A percentile compares a stretch with the other conserved stretches of the same genome.
These are phyloP conservation scores for Phlegmacium glaucopus DNA, from an alignment of 768 basidiomycete genomes.

Conservation along the genomic window DNA sequence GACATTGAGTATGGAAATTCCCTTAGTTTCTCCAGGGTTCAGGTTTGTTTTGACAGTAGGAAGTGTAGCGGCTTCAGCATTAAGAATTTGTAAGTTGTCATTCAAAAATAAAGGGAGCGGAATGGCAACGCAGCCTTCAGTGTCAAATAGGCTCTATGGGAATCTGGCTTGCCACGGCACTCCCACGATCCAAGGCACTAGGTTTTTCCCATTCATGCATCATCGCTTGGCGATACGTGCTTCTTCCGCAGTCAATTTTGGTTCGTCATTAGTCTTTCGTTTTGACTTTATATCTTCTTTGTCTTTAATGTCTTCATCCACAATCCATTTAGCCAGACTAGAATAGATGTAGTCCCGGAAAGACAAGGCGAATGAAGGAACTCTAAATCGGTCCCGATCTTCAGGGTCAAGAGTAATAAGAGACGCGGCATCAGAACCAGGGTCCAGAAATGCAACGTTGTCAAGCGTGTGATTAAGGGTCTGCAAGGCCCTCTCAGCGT, in stretches of 20 bases:
- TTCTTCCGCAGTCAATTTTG: neutral
- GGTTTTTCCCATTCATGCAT: neutral
- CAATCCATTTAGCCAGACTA: neutral
- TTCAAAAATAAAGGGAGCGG: slow-evolving; percentile 23
- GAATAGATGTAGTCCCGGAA: neutral
- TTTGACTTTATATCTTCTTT: no score
- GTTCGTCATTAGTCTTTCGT: neutral
- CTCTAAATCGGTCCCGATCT: neutral
- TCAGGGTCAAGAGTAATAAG: slow-evolving; percentile 6
- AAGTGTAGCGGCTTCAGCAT: no score
- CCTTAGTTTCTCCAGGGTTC: slow-evolving; percentile 1
- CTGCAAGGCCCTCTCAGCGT: neutral
- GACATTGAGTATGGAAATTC: neutral
- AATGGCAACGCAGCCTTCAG: slow-evolving; percentile 14
- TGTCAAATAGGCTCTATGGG: neutral
- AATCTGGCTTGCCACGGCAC: neutral
- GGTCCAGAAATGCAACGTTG: neutral
- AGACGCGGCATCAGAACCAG: slow-evolving; percentile 9
- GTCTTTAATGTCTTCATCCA: neutral
- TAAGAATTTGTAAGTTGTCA: no score
- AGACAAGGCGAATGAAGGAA: neutral
- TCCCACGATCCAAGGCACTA: neutral
- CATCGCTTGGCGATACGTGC: neutral
- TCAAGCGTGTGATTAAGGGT: slow-evolving; percentile 2
- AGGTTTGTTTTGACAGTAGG: no score